A percentile compares a stretch with the other conserved stretches of the same genome.
These are phyloP conservation scores for Teratosphaeria gauchensis DNA, from an alignment of 2,329 filamentous ascomycete genomes.

Conservation along the genomic window DNA sequence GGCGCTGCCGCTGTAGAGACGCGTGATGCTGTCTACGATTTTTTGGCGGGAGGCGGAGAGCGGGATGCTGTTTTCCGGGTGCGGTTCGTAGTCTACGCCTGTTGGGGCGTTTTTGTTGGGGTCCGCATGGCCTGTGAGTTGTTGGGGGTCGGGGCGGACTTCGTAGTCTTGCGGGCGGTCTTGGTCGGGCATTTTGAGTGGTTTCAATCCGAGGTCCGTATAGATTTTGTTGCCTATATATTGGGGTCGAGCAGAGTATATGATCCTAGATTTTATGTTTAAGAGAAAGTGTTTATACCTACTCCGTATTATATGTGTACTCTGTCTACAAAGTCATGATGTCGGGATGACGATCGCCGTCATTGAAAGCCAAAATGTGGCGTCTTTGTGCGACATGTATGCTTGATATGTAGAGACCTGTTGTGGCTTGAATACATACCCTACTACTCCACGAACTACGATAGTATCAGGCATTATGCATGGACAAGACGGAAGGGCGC, in stretches of 20 bases:
- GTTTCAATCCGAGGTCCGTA: neutral
- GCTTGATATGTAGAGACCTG: too few relatives aligned
- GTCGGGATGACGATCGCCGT: neutral
- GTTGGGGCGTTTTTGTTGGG: slow-evolving; percentile 14
- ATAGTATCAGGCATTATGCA: too few relatives aligned
- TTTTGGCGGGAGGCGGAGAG: slow-evolving; percentile 28
- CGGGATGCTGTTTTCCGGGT: slow-evolving; percentile 27
- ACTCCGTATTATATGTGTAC: neutral
- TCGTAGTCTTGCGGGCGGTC: slow-evolving; percentile 4
- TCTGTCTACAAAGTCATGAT: neutral
- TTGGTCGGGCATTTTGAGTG: slow-evolving; percentile 3
- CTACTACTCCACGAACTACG: too few relatives aligned
- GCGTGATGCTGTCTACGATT: slow-evolving; percentile 35
- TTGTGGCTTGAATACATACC: too few relatives aligned
- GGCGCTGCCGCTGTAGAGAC: slow-evolving; percentile 39
- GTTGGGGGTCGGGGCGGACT: slow-evolving; percentile 16
- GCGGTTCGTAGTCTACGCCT: slow-evolving; percentile 35
- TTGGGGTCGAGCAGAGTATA: neutral
- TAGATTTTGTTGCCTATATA: neutral
- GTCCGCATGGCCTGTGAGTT: neutral
- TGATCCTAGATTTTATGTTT: neutral
- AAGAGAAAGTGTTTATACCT: neutral
- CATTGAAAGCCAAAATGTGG: too few relatives aligned
- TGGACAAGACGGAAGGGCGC: too few relatives aligned
- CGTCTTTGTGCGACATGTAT: too few relatives aligned